Percentiles rank a stretch among this genome's conserved stretches.
phyloP scores from a whole-genome alignment of 805 yeast species.

The Ogataea pignaliae region DNA sequence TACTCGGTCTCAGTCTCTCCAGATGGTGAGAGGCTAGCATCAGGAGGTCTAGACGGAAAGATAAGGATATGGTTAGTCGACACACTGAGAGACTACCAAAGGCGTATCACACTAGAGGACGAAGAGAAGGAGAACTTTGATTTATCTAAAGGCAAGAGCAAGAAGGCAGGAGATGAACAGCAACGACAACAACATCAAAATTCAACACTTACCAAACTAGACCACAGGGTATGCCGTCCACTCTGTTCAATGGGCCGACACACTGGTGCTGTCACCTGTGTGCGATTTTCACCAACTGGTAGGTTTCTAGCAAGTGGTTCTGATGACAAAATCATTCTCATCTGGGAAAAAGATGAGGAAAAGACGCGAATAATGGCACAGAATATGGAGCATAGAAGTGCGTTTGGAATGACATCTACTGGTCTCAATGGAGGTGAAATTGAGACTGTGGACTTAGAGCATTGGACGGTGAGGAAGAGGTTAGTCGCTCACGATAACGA shows the following conservation, averaged over 20 bases:
- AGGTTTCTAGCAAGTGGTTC: constrained; percentile 90
- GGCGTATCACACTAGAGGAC: constrained; percentile 9
- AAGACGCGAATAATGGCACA: constrained; percentile 37
- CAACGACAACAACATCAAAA: constrained; percentile 2
- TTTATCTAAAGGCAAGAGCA: constrained; percentile 3
- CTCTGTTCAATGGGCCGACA: constrained; percentile 91
- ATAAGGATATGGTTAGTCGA: constrained; percentile 82
- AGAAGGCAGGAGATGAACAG: constrained; percentile 10
- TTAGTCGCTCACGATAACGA: constrained; percentile 97
- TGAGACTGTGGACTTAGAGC: constrained; percentile 70
- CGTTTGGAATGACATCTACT: constrained; percentile 31
- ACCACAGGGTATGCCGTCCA: constrained; percentile 44
- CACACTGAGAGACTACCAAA: constrained; percentile 43
- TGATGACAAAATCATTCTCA: constrained; percentile 84
- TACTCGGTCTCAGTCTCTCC: constrained; percentile 78
- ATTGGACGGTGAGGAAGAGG: constrained; percentile 91
- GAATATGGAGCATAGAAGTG: constrained; percentile 23
- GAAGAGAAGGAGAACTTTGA: constrained; percentile 15
- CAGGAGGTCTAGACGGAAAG: constrained; percentile 93
- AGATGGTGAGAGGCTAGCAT: constrained; percentile 81
- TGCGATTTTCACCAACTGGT: constrained; percentile 89
- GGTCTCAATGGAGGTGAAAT: constrained; percentile 39
- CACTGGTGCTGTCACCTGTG: constrained; percentile 94
- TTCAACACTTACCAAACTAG: constrained; percentile 16
- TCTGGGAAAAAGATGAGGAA: constrained; percentile 89